These are phyloP conservation scores for Acidiella bohemica DNA, from an alignment of 495 filamentous ascomycete species.

Conservation along the genomic window DNA sequence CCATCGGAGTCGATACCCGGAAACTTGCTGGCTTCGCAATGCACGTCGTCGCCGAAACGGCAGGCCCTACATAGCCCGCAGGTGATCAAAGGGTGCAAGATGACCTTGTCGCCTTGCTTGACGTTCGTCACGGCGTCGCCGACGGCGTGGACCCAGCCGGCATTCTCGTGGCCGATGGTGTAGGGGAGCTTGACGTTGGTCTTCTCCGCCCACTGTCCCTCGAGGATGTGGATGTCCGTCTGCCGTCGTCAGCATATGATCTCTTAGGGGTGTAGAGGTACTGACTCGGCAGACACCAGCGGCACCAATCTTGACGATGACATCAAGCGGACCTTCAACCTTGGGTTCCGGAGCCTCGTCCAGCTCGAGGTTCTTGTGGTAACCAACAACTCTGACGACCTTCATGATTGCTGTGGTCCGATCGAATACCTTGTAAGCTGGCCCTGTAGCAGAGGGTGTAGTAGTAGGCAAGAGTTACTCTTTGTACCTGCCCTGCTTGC, in stretches of 20 bases:
- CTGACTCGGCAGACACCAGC: constrained; percentile 6
- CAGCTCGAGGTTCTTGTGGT: constrained; percentile 9
- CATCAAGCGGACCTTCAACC: constrained; percentile 1
- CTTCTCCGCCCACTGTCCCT: constrained; percentile 8
- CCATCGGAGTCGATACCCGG: constrained; percentile 6
- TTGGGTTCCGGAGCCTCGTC: constrained; percentile 8
- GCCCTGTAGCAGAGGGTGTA: too few relatives aligned
- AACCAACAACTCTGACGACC: constrained; percentile 8
- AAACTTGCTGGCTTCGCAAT: constrained; percentile 6
- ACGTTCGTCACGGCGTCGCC: constrained; percentile 3
- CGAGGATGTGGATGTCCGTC: constrained; percentile 11
- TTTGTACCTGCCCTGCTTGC: too few relatives aligned
- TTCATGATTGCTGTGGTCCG: too few relatives aligned
- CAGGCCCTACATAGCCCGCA: constrained; percentile 4
- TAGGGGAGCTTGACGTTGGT: constrained; percentile 6
- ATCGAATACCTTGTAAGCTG: too few relatives aligned
- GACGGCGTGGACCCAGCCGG: constrained; percentile 4
- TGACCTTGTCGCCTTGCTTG: constrained; percentile 5
- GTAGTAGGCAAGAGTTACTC: too few relatives aligned
- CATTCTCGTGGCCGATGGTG: constrained; percentile 9
- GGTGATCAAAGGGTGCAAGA: constrained; percentile 8
- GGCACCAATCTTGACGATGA: constrained; percentile 13
- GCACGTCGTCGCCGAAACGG: constrained; percentile 7
- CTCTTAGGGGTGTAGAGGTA: background rate
- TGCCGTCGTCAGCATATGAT: background rate